Evolutionary conservation across 1,139 yeast species (phyloP).

Genomic region (Geotrichum phurueaensis): DNA sequence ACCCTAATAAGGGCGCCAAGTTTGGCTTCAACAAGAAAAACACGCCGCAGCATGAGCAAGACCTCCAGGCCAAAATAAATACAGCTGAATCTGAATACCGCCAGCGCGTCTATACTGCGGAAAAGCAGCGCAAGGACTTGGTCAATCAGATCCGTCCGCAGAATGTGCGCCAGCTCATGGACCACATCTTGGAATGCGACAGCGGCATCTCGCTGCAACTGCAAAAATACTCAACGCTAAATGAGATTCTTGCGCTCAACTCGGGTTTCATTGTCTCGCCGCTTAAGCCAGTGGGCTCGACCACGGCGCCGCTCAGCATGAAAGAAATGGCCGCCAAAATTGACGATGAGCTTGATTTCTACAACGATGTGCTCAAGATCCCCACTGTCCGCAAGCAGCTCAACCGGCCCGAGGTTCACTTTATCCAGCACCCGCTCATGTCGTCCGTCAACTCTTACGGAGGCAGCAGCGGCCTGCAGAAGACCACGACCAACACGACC

Average conservation of each 20-base stretch:
- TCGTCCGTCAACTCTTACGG: slow-evolving; percentile 15
- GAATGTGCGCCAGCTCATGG: slow-evolving; percentile 64
- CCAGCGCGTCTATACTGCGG: slow-evolving; percentile 66
- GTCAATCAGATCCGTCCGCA: slow-evolving; percentile 72
- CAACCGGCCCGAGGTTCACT: slow-evolving; percentile 47
- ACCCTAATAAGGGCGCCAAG: slow-evolving; percentile 66
- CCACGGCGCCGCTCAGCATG: slow-evolving; percentile 54
- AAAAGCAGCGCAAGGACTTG: slow-evolving; percentile 68
- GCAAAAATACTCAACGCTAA: slow-evolving; percentile 81
- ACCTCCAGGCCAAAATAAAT: slow-evolving; percentile 71
- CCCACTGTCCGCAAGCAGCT: slow-evolving; percentile 28
- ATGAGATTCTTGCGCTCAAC: slow-evolving; percentile 76
- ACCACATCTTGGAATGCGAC: slow-evolving; percentile 77
- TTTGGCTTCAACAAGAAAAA: slow-evolving; percentile 65
- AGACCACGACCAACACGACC: not conserved
- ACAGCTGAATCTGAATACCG: slow-evolving; percentile 81
- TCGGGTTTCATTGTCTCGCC: slow-evolving; percentile 82
- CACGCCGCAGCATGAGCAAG: slow-evolving; percentile 91
- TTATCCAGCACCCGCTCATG: slow-evolving; percentile 70
- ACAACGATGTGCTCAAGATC: slow-evolving; percentile 51
- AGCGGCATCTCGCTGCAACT: slow-evolving; percentile 83
- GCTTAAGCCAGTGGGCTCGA: slow-evolving; percentile 38
- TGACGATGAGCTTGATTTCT: slow-evolving; percentile 77
- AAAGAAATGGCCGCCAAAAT: slow-evolving; percentile 67
- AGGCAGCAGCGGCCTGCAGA: not conserved